Evolutionary conservation across 78 protist genomes (phyloP), one percentile per base, ranked within the genome.

Genomic region (Pelomyxa schiedti): DNA sequence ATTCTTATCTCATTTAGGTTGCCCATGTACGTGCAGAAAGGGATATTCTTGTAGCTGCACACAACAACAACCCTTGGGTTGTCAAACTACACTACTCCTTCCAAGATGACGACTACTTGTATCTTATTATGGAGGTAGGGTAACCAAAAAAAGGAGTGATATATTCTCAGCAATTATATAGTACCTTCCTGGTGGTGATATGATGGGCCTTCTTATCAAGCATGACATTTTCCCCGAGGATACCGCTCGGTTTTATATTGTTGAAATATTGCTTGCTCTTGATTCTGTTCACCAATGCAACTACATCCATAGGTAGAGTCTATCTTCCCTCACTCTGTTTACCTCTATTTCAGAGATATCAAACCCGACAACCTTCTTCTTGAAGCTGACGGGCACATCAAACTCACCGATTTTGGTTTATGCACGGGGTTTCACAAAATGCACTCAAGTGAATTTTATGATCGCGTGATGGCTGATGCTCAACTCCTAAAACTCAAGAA

Each of bases 61-160:
- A 72, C 36, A 79, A 74, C 68, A 39, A 32, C 64, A 66, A 30
- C 24, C 74, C 66, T 66, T 86, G 88, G 90, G 65, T 91, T 0
- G 86, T 88, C 1, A 42, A 78, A 41, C 72, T 91, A 8, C 40
- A 75, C 67, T 85, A 80, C 42, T 36, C 88, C 16, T 91, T 91
- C 80, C 90, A 90, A 66, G 90, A 87, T 39, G 3, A 65, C 39
- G 22, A 47, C 5, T 63, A 79, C 37, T 86, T 88, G n/a, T 88
- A 81, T 69, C 8, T 91, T 41, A 86, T 78, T 28, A 88, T 91
- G 93, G 95, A 78, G 43, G 43, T n/a, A n/a, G n/a, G 75, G 42
- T 84, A 76, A 70, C 29, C 37, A 41, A 41, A 6, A 40, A 4
- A 35, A 40, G 36, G 74, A 41, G 7, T 58, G 26, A 4, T n/a